Evolutionary conservation across 73 alveolate species (phyloP).

Genomic region (Paramecium pentaurelia): DNA sequence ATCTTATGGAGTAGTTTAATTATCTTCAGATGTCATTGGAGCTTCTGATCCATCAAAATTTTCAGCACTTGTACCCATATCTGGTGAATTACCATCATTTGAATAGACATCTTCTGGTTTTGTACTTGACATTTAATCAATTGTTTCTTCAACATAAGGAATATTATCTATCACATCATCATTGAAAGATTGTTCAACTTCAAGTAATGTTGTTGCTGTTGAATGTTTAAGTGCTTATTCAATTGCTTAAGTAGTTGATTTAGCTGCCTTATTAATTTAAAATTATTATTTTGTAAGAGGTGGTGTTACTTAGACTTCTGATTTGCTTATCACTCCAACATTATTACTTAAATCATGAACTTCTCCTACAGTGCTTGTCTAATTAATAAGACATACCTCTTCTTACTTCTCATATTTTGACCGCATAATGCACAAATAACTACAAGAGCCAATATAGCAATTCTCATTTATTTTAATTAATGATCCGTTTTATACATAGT

Average conservation of each 20-base stretch:
- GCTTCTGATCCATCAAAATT: not conserved
- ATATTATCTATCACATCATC: conserved; percentile 16
- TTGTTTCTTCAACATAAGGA: not conserved
- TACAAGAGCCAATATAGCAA: not conserved
- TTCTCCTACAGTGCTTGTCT: not conserved
- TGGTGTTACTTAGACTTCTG: not conserved
- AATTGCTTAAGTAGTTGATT: not conserved
- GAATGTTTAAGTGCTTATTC: not conserved
- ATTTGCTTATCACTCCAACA: not conserved
- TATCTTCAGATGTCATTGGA: conserved; percentile 2
- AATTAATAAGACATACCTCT: not conserved
- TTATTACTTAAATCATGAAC: not conserved
- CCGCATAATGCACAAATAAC: not conserved
- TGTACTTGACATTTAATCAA: not conserved
- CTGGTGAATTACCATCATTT: conserved; percentile 28
- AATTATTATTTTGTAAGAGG: conserved; percentile 21
- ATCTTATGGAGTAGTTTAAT: not conserved
- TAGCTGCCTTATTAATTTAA: not conserved
- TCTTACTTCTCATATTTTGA: not conserved
- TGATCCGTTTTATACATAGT: conserved; percentile 37
- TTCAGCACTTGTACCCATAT: not conserved
- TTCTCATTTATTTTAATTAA: not conserved
- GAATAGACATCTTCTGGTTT: not conserved
- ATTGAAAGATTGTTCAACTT: not conserved
- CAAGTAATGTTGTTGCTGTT: not conserved